Base-by-base conservation (phyloP, 306 rosid species). In the Cicer judaicum region DNA sequence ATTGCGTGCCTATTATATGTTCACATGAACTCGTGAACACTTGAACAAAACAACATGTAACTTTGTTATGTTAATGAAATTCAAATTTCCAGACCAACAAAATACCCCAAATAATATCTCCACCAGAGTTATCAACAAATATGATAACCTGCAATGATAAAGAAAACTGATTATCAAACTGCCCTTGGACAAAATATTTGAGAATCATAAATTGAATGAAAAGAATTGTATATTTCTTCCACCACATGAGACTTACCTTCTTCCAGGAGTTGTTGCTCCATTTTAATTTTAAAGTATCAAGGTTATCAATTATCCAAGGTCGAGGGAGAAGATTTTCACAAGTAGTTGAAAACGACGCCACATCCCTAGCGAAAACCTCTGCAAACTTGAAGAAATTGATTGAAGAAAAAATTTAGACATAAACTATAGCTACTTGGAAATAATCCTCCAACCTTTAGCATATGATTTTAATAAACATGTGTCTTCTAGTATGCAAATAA, bases 121-220 rank as follows among this genome's bases (percentile, higher is more conserved):
- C 98, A 77, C 98, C 98, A 46, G 98, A 94, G 85, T 94, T 94
- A 82, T 91, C 98, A 48, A 94, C 97, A 90, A 94, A 94, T 77
- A 94, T 94, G 83, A 94, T 78, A 74, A 81, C 97, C 98, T 94
- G 88, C 50, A 16, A 77, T 39, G 29, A 50, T 68, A 85, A 52
- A 16, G 67, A 14, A 14, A 77, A 70, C 5, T 63, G 21, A 69
- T 87, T 59, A 84, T 55, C 44, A 68, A 70, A 74, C 54, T 61
- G 67, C 47, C 60, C 36, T 21, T 68, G 38, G 34, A 40, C 7
- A 56, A 40, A 70, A 54, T 14, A 79, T 39, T 0, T 40, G 73
- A 71, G 50, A 67, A 66, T 34, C 14, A 63, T 63, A 70, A 46
- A 54, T 12, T 42, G 16, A 63, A 24, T 40, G 15, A 6, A 38